Conservation (phyloP, 108 stramenopile genomes). For the Pseudonitzschia pungens region DNA sequence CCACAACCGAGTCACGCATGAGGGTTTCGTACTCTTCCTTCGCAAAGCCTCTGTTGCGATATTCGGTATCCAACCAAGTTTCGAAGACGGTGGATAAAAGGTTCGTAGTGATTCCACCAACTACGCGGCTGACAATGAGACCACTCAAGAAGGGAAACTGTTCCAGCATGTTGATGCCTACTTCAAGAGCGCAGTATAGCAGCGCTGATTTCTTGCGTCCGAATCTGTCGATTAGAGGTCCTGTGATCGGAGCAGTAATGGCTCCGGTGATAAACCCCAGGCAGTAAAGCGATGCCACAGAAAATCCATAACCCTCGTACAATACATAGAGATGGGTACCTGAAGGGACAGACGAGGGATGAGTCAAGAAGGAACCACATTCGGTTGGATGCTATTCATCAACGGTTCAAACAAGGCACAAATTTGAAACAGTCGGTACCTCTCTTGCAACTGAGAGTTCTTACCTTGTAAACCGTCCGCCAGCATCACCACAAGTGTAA, state of each 20-base stretch:
- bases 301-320: constrained; percentile 70
- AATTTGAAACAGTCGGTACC: too few relatives aligned
- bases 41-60: constrained; percentile 60
- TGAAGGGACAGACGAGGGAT: constrained; percentile 1
- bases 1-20: constrained; percentile 65
- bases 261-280: constrained; percentile 64
- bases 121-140: constrained; percentile 69
- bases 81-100: constrained; percentile 79
- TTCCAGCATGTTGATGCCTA: constrained; percentile 61
- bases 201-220: constrained; percentile 75
- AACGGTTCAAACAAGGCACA: too few relatives aligned
- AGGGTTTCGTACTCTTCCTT: constrained; percentile 70
- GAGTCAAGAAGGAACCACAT: too few relatives aligned
- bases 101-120: constrained; percentile 79
- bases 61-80: constrained; percentile 81
- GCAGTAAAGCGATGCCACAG: constrained; percentile 59
- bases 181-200: constrained; percentile 80
- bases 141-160: constrained; percentile 60
- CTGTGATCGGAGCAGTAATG: constrained; percentile 66
- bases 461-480: constrained; percentile 70
- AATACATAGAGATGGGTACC: constrained; percentile 67
- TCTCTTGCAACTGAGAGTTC: too few relatives aligned
- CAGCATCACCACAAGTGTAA: constrained; percentile 56
- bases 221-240: constrained; percentile 73
- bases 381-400: too few relatives aligned